Base-by-base conservation (phyloP, 768 basidiomycete species). In the Lactarius indigo region DNA sequence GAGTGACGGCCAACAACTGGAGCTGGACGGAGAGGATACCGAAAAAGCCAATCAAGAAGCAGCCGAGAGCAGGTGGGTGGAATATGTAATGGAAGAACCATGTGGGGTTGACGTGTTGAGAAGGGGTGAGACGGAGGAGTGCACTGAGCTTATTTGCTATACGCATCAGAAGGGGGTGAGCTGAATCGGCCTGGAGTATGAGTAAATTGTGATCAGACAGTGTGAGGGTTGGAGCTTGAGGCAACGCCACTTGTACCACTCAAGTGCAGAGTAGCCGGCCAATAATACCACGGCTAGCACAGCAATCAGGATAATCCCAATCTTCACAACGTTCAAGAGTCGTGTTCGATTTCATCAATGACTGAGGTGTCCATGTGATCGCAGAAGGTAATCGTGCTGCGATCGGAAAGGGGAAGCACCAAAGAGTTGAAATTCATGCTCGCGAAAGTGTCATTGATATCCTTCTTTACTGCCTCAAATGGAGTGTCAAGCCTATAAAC, bases 61-160 rank as follows among this genome's bases (percentile, higher is more conserved):
- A 92, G 0, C 92, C 90, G 55, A 96, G 83, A 1, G 94, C 95
- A 1, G 93, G 91, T 2, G 94, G 87, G 73, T 98, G 92, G 76
- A 94, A 92, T 65, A 99, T 81, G 78, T 97, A 97, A 72, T 91
- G 84, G 73, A 91, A 81, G 77, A 96, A 93, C 93, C 94, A 99
- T 65, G 87, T 86, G 20, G 92, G 76, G 71, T 91, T 84, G 30
- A 83, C 84, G 71, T 92, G 85, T 66, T 89, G 83, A 42, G 82
- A 77, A 7, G 87, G 83, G 9, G 82, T 81, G 65, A 94, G 78
- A 52, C 76, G 83, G 37, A 93, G 73, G 58, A 77, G 74, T 6
- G 77, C 64, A 8, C 85, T 79, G 7, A 93, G 65, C 26, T 75
- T 75, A 73, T 87, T 86, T 47, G 84, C 81, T 64, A 91, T 80